Percentiles rank a stretch among this genome's conserved stretches.
These are phyloP conservation scores for Stipa capillata DNA, from an alignment of 176 grass and related monocot genomes.

Conservation along the genomic window DNA sequence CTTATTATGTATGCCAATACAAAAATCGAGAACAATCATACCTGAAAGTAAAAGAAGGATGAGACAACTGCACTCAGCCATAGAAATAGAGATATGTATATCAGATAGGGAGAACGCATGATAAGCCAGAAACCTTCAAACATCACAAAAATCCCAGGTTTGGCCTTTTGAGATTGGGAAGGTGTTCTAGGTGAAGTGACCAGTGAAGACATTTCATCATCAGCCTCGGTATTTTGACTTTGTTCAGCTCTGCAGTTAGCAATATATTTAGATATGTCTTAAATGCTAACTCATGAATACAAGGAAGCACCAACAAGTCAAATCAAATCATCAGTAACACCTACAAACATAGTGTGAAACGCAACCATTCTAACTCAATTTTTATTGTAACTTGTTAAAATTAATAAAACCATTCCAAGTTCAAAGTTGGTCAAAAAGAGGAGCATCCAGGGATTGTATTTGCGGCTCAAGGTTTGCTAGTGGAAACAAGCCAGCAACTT, in stretches of 20 bases:
- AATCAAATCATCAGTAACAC: not conserved
- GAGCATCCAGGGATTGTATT: not conserved
- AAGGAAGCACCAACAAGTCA: not conserved
- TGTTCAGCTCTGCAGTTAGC: slow-evolving; percentile 21
- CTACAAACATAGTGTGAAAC: not conserved
- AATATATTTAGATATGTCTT: not conserved
- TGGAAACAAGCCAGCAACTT: not conserved
- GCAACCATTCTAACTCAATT: not conserved
- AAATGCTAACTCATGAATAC: not conserved
- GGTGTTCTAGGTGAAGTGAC: slow-evolving; percentile 46
- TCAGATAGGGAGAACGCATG: slow-evolving; percentile 54
- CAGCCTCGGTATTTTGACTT: slow-evolving; percentile 10
- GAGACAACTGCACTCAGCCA: slow-evolving; percentile 83
- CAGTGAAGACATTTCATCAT: slow-evolving; percentile 62
- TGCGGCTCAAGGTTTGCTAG: not conserved
- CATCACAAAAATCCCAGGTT: slow-evolving; percentile 49
- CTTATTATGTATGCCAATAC: not conserved
- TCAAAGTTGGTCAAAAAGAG: not conserved
- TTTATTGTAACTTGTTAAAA: not conserved
- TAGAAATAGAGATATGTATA: slow-evolving; percentile 74
- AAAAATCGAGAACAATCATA: slow-evolving; percentile 15
- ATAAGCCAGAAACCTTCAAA: slow-evolving; percentile 95
- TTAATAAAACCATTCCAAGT: not conserved
- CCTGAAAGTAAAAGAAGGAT: slow-evolving; percentile 94
- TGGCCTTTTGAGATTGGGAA: slow-evolving; percentile 25